Evolutionary conservation across 1,284 basidiomycete genomes (phyloP), one percentile per base, ranked within the genome.

Genomic region (Pisolithus thermaeus): DNA sequence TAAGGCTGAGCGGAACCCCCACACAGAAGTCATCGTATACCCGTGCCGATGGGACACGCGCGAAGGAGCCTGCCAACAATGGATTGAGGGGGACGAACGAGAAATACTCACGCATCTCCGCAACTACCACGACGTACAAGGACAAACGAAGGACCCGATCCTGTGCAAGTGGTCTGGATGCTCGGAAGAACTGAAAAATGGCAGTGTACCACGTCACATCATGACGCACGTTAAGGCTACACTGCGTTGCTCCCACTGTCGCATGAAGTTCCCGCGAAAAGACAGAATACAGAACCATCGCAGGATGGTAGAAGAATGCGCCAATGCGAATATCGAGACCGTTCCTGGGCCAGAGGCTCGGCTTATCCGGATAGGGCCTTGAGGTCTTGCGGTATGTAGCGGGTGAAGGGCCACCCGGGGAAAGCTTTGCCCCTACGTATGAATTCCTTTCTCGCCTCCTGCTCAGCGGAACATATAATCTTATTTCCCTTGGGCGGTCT

Each of bases 121-220:
- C 38, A 16, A 18, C 7, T 42, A 36, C 28, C 50, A 51, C 6
- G 30, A 27, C 37, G 38, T 51, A 12, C 7, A 41, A 8, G 28
- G 38, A 20, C 44, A 16, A 23, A 8, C 27, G 11, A 47, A 42
- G 45, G 45, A 42, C 37, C 8, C 20, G 30, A 32, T 12, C 16
- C 32, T 7, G 7, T 52, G 51, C 30, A 43, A 20, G 1, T 52
- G 51, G 51, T 18, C 11, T 4, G 22, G 23, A n/a, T 52, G 51
- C 20, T 9, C 16, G 14, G 32, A 52, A 5, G 37, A 30, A 3
- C 35, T 41, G 18, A 52, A 50, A 39, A 23, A 22, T 7, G 41
- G 41, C n/a, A 52, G 51, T 47, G 50, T 52, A 12, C 9, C 42
- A 9, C 41, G 47, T 23, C 51, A 52, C 32, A 16, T 52, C 5